Conservation (phyloP, 1,284 basidiomycete genomes). For the Microbotryum saponariae region DNA sequence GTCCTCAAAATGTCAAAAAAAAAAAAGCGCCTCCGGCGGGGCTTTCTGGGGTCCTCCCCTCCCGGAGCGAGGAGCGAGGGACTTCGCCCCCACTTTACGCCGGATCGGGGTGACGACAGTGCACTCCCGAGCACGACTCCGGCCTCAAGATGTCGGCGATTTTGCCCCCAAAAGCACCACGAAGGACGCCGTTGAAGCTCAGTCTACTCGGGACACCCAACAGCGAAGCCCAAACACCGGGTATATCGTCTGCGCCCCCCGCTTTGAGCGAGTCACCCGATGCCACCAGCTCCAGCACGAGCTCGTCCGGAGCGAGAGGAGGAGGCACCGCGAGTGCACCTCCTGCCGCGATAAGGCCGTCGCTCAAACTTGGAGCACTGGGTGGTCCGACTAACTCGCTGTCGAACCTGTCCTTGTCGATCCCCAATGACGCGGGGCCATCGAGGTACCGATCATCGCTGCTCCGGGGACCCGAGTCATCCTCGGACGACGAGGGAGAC, state of each 20-base stretch:
- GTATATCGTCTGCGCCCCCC: constrained; percentile 1
- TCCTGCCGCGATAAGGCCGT: constrained; percentile 3
- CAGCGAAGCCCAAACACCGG: background rate
- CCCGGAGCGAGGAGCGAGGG: no score
- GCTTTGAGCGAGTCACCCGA: background rate
- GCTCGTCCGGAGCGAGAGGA: background rate
- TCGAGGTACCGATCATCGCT: constrained; percentile 19
- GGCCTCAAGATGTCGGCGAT: constrained; percentile 19
- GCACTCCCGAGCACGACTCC: no score
- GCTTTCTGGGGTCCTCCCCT: no score
- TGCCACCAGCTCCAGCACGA: background rate
- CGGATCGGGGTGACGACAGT: no score
- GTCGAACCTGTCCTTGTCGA: constrained; percentile 15
- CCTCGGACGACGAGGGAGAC: constrained; percentile 25
- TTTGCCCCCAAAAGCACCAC: constrained; percentile 25
- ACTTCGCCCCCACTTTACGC: no score
- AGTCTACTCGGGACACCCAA: constrained; percentile 11
- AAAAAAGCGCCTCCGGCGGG: no score
- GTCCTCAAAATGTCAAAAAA: no score
- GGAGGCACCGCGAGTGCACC: background rate
- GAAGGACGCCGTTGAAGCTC: constrained; percentile 19
- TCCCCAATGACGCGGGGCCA: constrained; percentile 8
- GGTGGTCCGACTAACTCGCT: constrained; percentile 2
- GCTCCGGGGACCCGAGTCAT: constrained; percentile 20
- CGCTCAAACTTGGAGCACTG: constrained; percentile 16